These are phyloP conservation scores for Macrophomina phaseolina DNA, from an alignment of 2,329 filamentous ascomycete species.

Conservation along the genomic window DNA sequence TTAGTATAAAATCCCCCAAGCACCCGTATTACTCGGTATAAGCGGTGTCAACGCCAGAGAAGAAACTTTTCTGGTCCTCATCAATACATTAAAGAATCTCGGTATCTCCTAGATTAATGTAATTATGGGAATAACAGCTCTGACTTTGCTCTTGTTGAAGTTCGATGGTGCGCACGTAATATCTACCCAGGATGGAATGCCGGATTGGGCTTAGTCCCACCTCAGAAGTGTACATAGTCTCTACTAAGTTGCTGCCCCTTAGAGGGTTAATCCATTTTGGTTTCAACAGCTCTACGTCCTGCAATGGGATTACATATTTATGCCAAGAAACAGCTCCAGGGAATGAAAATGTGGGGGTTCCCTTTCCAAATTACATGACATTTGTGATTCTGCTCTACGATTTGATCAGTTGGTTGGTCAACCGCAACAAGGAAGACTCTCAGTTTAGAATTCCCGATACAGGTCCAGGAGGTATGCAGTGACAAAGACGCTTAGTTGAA, in stretches of 20 bases:
- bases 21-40: conserved; percentile 64
- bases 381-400: conserved; percentile 67
- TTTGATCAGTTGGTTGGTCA: conserved; percentile 67
- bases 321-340: conserved; percentile 60
- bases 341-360: conserved; percentile 63
- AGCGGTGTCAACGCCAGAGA: conserved; percentile 31
- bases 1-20: conserved; percentile 68
- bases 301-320: conserved; percentile 56
- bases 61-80: background rate
- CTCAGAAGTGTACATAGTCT: too few species aligned
- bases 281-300: conserved; percentile 52
- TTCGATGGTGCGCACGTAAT: too few species aligned
- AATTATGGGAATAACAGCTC: conserved; percentile 63
- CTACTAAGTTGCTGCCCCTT: too few species aligned
- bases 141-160: conserved; percentile 50
- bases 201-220: too few species aligned
- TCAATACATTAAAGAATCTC: conserved; percentile 46
- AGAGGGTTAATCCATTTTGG: too few species aligned
- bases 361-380: conserved; percentile 64
- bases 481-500: too few species aligned
- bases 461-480: conserved; percentile 40
- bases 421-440: conserved; percentile 52
- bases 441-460: conserved; percentile 65
- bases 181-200: too few species aligned
- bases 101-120: conserved; percentile 64